A percentile compares a stretch with the other conserved stretches of the same genome.
phyloP scores from a whole-genome alignment of 2,329 filamentous ascomycete genomes.

The Cephalotrichum gorgonifer region DNA sequence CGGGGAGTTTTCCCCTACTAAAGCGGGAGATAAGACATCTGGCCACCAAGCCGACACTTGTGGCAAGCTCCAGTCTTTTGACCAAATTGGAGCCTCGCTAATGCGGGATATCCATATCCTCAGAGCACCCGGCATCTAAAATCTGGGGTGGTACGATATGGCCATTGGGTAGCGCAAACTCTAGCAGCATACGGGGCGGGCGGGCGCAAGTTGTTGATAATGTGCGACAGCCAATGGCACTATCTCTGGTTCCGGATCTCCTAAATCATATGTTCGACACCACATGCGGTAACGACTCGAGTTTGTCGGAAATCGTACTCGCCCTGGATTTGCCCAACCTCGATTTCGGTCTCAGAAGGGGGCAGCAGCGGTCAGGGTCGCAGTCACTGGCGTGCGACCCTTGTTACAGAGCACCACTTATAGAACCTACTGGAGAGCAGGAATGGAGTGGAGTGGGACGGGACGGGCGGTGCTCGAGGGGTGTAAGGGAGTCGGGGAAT shows the following conservation, averaged over 20 bases:
- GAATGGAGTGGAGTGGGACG: not conserved
- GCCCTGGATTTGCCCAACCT: not conserved
- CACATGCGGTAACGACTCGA: not conserved
- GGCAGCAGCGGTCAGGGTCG: not conserved
- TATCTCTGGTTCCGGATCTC: not conserved
- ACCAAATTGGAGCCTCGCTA: too few species aligned
- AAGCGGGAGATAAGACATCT: too few species aligned
- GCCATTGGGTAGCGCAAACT: not conserved
- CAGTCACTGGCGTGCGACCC: not conserved
- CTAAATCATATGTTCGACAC: not conserved
- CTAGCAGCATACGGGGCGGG: not conserved
- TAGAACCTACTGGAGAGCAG: not conserved
- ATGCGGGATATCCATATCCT: not conserved
- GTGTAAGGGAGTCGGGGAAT: not conserved
- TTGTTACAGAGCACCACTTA: not conserved
- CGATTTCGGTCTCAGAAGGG: not conserved
- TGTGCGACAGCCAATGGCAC: too few species aligned
- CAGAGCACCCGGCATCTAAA: not conserved
- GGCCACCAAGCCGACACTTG: too few species aligned
- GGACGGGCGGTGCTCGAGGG: not conserved
- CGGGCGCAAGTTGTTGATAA: too few species aligned
- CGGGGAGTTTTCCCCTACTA: too few species aligned
- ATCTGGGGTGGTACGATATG: not conserved
- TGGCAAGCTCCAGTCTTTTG: too few species aligned
- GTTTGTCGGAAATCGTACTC: not conserved